phyloP scores from a whole-genome alignment of 1,139 yeast genomes.

The Candida glucosophila region DNA sequence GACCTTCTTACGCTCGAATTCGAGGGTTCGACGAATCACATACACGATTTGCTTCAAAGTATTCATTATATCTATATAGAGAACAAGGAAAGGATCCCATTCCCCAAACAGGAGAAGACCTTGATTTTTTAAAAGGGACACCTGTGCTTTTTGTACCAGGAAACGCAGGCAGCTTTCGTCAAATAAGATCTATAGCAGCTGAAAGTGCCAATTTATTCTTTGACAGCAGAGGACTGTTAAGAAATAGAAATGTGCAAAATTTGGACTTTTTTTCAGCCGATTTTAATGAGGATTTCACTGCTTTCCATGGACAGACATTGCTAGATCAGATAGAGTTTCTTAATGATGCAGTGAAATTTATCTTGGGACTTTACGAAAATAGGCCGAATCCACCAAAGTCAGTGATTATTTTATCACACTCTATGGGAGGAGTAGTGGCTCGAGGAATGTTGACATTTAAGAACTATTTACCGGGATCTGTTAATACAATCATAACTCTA shows the following conservation, averaged over 20 bases:
- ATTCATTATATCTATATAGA: slow-evolving; percentile 71
- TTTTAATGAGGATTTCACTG: slow-evolving; percentile 93
- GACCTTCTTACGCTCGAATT: slow-evolving; percentile 69
- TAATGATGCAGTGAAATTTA: slow-evolving; percentile 78
- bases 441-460: slow-evolving; percentile 73
- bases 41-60: slow-evolving; percentile 69
- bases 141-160: slow-evolving; percentile 96
- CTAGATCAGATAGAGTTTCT: slow-evolving; percentile 90
- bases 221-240: slow-evolving; percentile 7
- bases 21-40: slow-evolving; percentile 63
- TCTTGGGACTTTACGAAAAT: slow-evolving; percentile 53
- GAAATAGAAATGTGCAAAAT: slow-evolving; percentile 28
- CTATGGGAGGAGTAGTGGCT: slow-evolving; percentile 96
- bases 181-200: slow-evolving; percentile 88
- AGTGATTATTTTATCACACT: slow-evolving; percentile 80
- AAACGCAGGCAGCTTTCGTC: slow-evolving; percentile 90
- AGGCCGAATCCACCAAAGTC: slow-evolving; percentile 45
- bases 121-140: slow-evolving; percentile 48
- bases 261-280: slow-evolving; percentile 85
- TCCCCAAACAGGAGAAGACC: slow-evolving; percentile 31
- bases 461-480: slow-evolving; percentile 60
- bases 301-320: slow-evolving; percentile 90
- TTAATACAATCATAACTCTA: slow-evolving; percentile 78
- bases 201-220: slow-evolving; percentile 41
- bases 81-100: slow-evolving; percentile 64